These are phyloP conservation scores for Arabidopsis thaliana DNA, from an alignment of 345 rosid species.

Conservation along the genomic window DNA sequence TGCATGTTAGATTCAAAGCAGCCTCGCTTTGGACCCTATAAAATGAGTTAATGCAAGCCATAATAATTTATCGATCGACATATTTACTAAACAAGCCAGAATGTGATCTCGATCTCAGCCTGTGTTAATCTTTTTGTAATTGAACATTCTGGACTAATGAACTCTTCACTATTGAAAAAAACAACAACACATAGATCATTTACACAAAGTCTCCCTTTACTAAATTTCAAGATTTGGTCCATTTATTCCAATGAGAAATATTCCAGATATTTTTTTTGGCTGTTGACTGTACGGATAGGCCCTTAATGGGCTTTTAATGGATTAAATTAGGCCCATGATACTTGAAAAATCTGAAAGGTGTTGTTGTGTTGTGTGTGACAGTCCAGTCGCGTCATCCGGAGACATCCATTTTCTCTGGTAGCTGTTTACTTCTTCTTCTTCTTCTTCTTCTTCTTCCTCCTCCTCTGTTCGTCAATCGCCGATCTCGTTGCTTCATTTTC, in stretches of 20 bases:
- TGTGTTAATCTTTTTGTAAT: too few species aligned
- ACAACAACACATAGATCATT: too few species aligned
- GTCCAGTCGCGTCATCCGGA: slow-evolving; percentile 16
- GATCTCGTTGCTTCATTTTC: slow-evolving; percentile 23
- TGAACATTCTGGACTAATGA: too few species aligned
- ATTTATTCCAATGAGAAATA: not conserved
- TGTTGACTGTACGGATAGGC: not conserved
- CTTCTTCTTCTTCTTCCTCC: not conserved
- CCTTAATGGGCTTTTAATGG: not conserved
- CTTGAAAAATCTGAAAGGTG: not conserved
- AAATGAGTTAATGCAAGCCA: too few species aligned
- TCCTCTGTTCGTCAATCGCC: slow-evolving; percentile 18
- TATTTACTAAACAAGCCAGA: too few species aligned
- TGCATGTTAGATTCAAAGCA: too few species aligned
- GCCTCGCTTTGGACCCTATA: too few species aligned
- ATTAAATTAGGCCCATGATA: not conserved
- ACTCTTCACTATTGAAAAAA: too few species aligned
- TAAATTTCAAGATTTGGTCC: too few species aligned
- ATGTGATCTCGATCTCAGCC: too few species aligned
- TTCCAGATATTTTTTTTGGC: not conserved
- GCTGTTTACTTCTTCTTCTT: slow-evolving; percentile 17
- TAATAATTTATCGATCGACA: too few species aligned
- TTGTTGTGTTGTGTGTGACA: not conserved
- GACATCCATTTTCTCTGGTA: slow-evolving; percentile 30
- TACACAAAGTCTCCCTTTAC: too few species aligned